phyloP scores from a whole-genome alignment of 179 eudicot species.

The Silene coronaria region DNA sequence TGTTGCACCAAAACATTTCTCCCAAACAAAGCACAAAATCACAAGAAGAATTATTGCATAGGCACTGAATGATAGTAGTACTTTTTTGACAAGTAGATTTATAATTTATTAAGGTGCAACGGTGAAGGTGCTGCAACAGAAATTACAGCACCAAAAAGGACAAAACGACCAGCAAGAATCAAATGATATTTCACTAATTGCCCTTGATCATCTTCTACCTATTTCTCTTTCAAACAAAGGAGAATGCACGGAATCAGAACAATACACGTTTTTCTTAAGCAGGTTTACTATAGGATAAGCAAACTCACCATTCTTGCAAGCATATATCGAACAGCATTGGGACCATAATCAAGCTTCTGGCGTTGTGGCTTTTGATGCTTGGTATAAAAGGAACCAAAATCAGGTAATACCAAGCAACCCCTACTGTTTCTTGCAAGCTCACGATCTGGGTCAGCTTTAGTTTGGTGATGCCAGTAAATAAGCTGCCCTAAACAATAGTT shows the following conservation, averaged over 20 bases:
- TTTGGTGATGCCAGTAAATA: conserved; percentile 81
- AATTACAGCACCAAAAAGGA: too few relatives aligned
- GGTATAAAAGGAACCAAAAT: conserved; percentile 77
- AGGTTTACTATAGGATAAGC: not conserved
- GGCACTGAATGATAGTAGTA: too few relatives aligned
- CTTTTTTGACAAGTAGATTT: too few relatives aligned
- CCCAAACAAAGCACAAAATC: too few relatives aligned
- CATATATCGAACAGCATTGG: conserved; percentile 70
- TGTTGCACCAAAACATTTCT: too few relatives aligned
- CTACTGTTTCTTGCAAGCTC: conserved; percentile 58
- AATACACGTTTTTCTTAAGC: not conserved
- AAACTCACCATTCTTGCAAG: conserved; percentile 73
- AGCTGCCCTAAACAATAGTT: conserved; percentile 93
- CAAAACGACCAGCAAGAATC: not conserved
- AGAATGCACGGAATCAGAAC: not conserved
- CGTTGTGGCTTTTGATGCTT: conserved; percentile 69
- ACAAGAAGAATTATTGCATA: too few relatives aligned
- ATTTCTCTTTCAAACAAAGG: not conserved
- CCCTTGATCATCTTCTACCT: not conserved
- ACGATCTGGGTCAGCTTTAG: conserved; percentile 81
- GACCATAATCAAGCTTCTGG: conserved; percentile 67
- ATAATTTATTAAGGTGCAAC: too few relatives aligned
- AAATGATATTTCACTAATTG: not conserved
- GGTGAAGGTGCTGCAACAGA: too few relatives aligned
- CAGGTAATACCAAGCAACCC: conserved; percentile 90